Conservation (phyloP, 73 alveolate genomes). For the Breviolum minutum region DNA sequence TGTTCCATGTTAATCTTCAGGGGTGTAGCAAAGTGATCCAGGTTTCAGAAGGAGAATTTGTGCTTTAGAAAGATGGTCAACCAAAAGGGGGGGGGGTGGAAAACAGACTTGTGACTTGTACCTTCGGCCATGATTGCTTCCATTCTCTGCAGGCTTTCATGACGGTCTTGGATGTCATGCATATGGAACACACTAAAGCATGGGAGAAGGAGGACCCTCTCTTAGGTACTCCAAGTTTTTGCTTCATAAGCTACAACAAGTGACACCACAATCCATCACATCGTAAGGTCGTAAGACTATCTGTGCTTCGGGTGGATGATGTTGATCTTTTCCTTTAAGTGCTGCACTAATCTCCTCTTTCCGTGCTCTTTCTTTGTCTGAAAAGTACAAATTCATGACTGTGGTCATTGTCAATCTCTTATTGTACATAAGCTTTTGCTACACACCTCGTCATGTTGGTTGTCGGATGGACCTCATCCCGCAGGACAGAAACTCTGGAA, state of each 20-base stretch:
- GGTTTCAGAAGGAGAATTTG: not conserved
- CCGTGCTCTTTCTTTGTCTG: too few relatives aligned
- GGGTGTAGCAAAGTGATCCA: not conserved
- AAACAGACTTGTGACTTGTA: not conserved
- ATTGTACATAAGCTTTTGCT: too few relatives aligned
- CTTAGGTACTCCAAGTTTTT: not conserved
- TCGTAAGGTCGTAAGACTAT: not conserved
- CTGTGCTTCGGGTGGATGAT: not conserved
- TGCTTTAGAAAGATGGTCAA: not conserved
- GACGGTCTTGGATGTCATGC: slow-evolving; percentile 36
- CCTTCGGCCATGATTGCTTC: not conserved
- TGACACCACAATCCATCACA: not conserved
- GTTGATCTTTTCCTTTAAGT: not conserved
- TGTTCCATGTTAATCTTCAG: too few relatives aligned
- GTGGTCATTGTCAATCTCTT: too few relatives aligned
- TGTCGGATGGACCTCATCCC: too few relatives aligned
- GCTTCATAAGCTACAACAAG: not conserved
- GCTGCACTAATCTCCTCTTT: too few relatives aligned
- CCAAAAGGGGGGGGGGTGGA: not conserved
- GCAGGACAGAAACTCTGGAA: slow-evolving; percentile 31
- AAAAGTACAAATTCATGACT: too few relatives aligned
- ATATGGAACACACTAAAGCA: slow-evolving; percentile 49
- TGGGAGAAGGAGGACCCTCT: not conserved
- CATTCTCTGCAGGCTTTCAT: not conserved
- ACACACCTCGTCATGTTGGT: too few relatives aligned